Evolutionary conservation across 805 yeast genomes (phyloP), one percentile per base, ranked within the genome.

Genomic region (Alloascoidea africana): DNA sequence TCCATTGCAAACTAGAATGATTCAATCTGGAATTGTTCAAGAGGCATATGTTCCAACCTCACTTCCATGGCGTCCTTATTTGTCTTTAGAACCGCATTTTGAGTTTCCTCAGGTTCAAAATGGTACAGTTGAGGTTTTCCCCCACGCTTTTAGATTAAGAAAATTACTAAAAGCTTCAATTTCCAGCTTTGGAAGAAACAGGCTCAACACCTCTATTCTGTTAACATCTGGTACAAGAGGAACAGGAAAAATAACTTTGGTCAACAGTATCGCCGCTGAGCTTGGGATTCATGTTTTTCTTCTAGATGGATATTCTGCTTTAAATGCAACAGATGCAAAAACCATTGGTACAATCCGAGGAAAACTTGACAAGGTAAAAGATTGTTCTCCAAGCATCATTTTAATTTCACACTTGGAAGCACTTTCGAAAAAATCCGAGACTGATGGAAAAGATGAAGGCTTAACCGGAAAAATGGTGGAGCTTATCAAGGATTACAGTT

Each of bases 311-410:
- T 66, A 70, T 44, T 83, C 74, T 23, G 53, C 78, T 3, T 54
- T 78, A 4, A 75, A 78, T 39, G 83, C 86, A 1, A 73, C 83
- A 11, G 89, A 80, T 39, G 58, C 75, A 18, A 86, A 86, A 50
- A 81, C 87, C 0, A 59, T 89, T 15, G 98, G 95, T 0, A 57
- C 71, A 1, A 60, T 89, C 8, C 60, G 72, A 37, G 97, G 95
- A 0, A 73, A 77, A 48, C 62, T 84, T 4, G 96, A 86, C 44
- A 65, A 76, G 15, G 60, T 71, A 32, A 53, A 71, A 42, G 60
- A 71, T 8, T 60, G 70, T 36, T 33, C 54, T 14, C 60, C 70
- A 0, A 57, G 62, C 4, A 61, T 87, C 1, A 54, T 85, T 0
- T 70, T 69, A 45, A 49, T 85, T 16, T 68, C 70, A 41, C 96